These are phyloP conservation scores for Paramecium primaurelia DNA, from an alignment of 73 alveolate genomes.

Conservation along the genomic window DNA sequence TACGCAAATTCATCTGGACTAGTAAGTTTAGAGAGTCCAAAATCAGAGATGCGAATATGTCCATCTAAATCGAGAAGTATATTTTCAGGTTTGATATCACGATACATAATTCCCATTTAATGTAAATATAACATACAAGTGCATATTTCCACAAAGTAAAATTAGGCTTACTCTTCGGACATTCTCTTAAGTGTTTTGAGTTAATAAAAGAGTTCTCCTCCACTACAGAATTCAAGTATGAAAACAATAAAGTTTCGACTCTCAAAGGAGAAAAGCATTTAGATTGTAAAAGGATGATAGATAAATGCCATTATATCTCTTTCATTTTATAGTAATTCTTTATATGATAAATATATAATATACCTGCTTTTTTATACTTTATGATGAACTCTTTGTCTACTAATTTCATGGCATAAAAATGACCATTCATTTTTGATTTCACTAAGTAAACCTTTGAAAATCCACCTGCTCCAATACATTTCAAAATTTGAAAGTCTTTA, in stretches of 20 bases:
- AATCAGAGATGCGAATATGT: constrained; percentile 86
- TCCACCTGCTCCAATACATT: constrained; percentile 91
- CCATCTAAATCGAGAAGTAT: constrained; percentile 85
- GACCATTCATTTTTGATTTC: constrained; percentile 76
- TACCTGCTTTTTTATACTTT: constrained; percentile 66
- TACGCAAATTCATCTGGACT: constrained; percentile 68
- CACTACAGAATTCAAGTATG: constrained; percentile 77
- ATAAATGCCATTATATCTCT: constrained; percentile 66
- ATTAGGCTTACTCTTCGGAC: constrained; percentile 73
- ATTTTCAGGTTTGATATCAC: constrained; percentile 94
- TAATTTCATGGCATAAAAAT: constrained; percentile 80
- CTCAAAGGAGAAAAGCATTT: constrained; percentile 85
- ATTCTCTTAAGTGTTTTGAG: constrained; percentile 64
- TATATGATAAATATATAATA: background rate
- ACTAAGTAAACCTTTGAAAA: constrained; percentile 78
- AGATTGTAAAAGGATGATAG: constrained; percentile 74
- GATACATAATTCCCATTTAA: constrained; percentile 70
- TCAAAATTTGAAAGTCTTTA: constrained; percentile 56
- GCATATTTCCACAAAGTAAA: constrained; percentile 75
- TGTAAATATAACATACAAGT: constrained; percentile 76
- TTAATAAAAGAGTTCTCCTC: constrained; percentile 81
- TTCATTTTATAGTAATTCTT: constrained; percentile 60
- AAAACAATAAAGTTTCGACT: constrained; percentile 61
- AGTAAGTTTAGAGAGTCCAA: constrained; percentile 87
- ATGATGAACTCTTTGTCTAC: constrained; percentile 74